Base-by-base conservation (phyloP, 768 basidiomycete species). In the Amanita pallidorosea region DNA sequence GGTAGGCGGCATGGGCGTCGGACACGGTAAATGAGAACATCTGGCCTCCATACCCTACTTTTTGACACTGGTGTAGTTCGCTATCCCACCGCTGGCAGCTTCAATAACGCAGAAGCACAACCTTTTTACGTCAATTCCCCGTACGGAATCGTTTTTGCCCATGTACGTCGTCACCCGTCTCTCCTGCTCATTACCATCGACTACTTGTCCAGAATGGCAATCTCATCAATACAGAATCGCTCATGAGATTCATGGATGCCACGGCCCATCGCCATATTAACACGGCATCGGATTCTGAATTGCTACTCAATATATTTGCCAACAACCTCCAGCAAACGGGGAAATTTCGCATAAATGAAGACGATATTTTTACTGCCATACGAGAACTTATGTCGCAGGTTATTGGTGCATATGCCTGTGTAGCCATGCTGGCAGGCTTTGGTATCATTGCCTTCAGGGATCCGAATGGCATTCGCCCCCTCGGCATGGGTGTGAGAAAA, bases 81-180 rank as follows among this genome's bases (percentile, higher is more conserved):
- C 52, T 98, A 99, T 68, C 96, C 96, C 8, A 98, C 96, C 54
- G 96, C 96, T 48, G 96, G 96, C 45, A 92, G 91, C 62, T 96
- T 92, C 53, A 88, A 93, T 52, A 88, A 96, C 57, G 85, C 95
- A 9, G 96, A 99, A 65, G 94, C 96, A 7, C 96, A 99, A 63
- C 96, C 96, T 1, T 99, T 99, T 75, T 99, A 99, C 64, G 96
- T 99, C 59, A 99, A 99, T 71, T 95, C 93, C n/a, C 96, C 96
- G 3, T 99, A 98, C 65, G 96, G 96, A 47, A 95, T 99, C 61
- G 91, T 94, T 55, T 87, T 99, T 63, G 96, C 90, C 17, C 95
- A 99, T 74, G 95, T 94, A 65, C 56, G 85, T 72, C 23, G 23
- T 31, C 20, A 44, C 48, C 25, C 9, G 11, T 38, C 6, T 42